Evolutionary conservation across 2,329 filamentous ascomycete species (phyloP).

Genomic region (Periconia digitata): DNA sequence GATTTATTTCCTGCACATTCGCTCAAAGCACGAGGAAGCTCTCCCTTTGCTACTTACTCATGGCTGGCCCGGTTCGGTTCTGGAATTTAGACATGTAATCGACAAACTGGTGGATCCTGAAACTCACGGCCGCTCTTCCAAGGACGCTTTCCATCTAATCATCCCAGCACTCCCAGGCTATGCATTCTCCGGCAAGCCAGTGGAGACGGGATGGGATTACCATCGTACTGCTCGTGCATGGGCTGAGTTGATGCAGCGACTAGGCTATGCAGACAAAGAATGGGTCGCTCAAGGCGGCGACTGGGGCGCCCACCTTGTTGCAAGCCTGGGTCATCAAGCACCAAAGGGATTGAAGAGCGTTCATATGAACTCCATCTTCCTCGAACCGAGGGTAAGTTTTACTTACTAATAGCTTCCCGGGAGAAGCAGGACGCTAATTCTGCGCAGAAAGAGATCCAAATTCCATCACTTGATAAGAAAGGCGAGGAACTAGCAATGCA

Average conservation of each 20-base stretch:
- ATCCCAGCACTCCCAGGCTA: conserved; percentile 55
- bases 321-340: conserved; percentile 11
- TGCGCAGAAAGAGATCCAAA: conserved; percentile 13
- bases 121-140: conserved; percentile 34
- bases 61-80: conserved; percentile 55
- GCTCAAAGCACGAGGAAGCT: conserved; percentile 57
- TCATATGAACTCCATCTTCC: conserved; percentile 14
- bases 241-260: conserved; percentile 66
- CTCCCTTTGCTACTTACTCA: conserved; percentile 67
- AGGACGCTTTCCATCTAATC: conserved; percentile 51
- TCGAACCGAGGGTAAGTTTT: conserved; percentile 11
- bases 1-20: conserved; percentile 60
- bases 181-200: conserved; percentile 51
- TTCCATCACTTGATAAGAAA: conserved; percentile 6
- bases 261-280: conserved; percentile 61
- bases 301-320: conserved; percentile 27
- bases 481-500: conserved; percentile 33
- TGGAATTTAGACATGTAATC: conserved; percentile 19
- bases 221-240: conserved; percentile 62
- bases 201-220: conserved; percentile 56
- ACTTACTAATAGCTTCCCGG: conserved; percentile 4
- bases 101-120: conserved; percentile 39
- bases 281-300: conserved; percentile 15
- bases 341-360: conserved; percentile 14
- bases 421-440: conserved; percentile 1